These are phyloP conservation scores for Curvularia hawaiiensis DNA, from an alignment of 2,329 filamentous ascomycete species.

Conservation along the genomic window DNA sequence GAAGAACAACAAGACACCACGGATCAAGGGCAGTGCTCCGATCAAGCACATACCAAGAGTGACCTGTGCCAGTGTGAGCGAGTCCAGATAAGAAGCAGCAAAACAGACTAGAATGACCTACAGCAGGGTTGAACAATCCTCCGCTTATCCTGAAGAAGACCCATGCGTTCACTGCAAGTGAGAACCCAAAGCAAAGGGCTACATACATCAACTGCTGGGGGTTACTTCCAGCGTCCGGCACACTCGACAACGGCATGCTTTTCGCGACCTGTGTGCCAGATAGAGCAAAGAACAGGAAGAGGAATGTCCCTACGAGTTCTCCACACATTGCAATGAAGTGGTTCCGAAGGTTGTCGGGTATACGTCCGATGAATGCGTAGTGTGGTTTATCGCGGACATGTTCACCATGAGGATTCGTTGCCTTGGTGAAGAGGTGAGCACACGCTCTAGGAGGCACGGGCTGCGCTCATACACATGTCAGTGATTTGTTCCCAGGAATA, in stretches of 20 bases:
- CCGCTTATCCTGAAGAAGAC: conserved; percentile 36
- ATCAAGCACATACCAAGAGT: neutral
- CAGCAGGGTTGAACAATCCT: conserved; percentile 34
- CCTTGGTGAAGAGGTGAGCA: neutral
- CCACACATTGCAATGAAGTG: conserved; percentile 33
- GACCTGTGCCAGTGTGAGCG: neutral
- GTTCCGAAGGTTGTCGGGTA: conserved; percentile 12
- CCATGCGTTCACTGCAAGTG: conserved; percentile 50
- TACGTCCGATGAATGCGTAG: neutral
- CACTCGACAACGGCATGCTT: conserved; percentile 29
- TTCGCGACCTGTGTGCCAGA: conserved; percentile 49
- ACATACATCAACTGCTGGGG: conserved; percentile 41
- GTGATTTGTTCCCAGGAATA: neutral
- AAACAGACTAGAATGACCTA: neutral
- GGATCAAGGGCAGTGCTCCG: neutral
- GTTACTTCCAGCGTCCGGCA: conserved; percentile 27
- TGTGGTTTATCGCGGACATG: neutral
- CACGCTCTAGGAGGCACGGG: too few species aligned
- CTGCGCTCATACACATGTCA: neutral
- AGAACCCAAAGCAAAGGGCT: conserved; percentile 48
- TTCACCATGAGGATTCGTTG: neutral
- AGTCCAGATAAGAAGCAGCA: neutral
- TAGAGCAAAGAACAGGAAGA: conserved; percentile 50
- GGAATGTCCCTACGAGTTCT: conserved; percentile 48
- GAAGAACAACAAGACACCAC: neutral